phyloP scores from a whole-genome alignment of 164 flowering plant genomes.

The Magnolia changhungtana region DNA sequence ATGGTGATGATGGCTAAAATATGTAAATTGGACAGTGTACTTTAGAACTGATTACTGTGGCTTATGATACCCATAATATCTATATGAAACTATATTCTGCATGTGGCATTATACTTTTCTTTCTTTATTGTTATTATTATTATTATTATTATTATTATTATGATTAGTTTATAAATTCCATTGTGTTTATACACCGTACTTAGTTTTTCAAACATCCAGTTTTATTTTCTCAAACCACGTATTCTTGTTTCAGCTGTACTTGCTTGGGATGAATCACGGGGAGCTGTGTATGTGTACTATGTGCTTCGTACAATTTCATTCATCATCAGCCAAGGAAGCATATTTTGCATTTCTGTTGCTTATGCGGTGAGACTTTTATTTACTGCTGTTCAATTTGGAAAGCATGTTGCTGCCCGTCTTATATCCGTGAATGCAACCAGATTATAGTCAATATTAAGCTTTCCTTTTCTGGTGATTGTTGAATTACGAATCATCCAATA shows the following conservation, averaged over 20 bases:
- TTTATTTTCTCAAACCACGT: not conserved
- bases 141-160: no score
- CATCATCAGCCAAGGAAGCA: slow-evolving; percentile 88
- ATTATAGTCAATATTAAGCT: not conserved
- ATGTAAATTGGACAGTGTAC: no score
- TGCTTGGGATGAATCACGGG: slow-evolving; percentile 55
- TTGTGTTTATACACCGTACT: not conserved
- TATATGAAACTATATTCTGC: not conserved
- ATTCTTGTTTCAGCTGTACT: slow-evolving; percentile 58
- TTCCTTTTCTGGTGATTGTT: not conserved
- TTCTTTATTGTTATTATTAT: no score
- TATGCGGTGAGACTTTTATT: slow-evolving; percentile 53
- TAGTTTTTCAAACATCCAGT: no score
- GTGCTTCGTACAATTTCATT: slow-evolving; percentile 68
- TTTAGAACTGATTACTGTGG: not conserved
- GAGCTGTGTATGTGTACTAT: slow-evolving; percentile 72
- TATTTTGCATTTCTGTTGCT: slow-evolving; percentile 84
- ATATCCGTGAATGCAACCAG: not conserved
- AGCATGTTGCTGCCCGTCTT: not conserved
- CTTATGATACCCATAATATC: not conserved
- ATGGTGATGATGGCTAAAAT: no score
- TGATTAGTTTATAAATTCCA: no score
- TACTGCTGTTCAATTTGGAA: not conserved
- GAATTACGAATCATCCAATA: not conserved
- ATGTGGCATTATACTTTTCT: not conserved